These are phyloP conservation scores for Chrysosporium queenslandicum DNA, from an alignment of 2,329 filamentous ascomycete species.

Conservation along the genomic window DNA sequence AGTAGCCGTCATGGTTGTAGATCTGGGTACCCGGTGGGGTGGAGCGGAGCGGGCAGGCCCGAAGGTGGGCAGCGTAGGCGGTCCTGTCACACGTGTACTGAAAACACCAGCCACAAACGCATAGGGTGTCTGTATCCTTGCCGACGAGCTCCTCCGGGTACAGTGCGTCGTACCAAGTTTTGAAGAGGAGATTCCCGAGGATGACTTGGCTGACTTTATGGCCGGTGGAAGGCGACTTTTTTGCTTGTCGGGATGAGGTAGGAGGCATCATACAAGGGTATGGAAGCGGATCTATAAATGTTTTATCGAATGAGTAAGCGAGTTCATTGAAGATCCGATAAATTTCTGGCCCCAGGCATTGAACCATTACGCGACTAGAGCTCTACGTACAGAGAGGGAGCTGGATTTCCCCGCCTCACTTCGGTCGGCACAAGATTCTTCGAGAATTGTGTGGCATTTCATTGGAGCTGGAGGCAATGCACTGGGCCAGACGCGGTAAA, in stretches of 20 bases:
- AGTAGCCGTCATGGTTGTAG: conserved; percentile 70
- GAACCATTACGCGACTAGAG: conserved; percentile 7
- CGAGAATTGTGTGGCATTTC: conserved; percentile 2
- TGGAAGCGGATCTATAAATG: conserved; percentile 7
- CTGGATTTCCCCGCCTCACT: conserved; percentile 10
- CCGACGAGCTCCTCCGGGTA: conserved; percentile 60
- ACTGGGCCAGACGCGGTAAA: neutral
- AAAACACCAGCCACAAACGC: conserved; percentile 89
- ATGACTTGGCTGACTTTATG: conserved; percentile 82
- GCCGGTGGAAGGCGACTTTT: conserved; percentile 34
- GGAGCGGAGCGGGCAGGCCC: conserved; percentile 46
- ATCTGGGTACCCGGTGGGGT: conserved; percentile 60
- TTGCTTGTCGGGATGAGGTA: conserved; percentile 12
- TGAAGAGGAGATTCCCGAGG: conserved; percentile 71
- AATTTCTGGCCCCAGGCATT: neutral
- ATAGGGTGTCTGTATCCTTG: conserved; percentile 51
- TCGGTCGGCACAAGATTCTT: conserved; percentile 9
- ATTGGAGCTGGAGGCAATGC: conserved; percentile 4
- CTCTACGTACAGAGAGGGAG: conserved; percentile 12
- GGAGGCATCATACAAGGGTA: conserved; percentile 10
- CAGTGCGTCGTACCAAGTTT: conserved; percentile 87
- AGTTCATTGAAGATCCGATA: neutral
- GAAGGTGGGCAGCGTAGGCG: conserved; percentile 31
- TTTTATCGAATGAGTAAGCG: conserved; percentile 10
- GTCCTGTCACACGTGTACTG: conserved; percentile 58